Conservation (phyloP, 352 stramenopile genomes). For the Pythium monospermum region DNA sequence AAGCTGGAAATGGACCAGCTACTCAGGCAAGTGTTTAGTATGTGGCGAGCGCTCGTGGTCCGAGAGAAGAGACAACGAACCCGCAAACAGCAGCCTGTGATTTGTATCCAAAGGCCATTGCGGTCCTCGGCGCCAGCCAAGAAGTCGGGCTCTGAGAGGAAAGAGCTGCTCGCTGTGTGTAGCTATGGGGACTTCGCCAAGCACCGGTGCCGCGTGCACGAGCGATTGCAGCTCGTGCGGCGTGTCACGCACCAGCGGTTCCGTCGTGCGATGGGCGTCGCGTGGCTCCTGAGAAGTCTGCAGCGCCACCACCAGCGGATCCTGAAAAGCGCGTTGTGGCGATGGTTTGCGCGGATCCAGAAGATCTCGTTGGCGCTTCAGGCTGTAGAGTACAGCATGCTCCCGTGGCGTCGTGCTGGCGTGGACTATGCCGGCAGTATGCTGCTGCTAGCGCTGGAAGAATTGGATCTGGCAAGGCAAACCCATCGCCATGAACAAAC, state of each 20-base stretch:
- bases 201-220: slow-evolving; percentile 5
- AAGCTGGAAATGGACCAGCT: not conserved
- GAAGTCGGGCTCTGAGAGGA: too few relatives aligned
- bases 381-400: slow-evolving; percentile 19
- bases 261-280: slow-evolving; percentile 8
- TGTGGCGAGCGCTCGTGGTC: not conserved
- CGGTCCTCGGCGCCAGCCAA: not conserved
- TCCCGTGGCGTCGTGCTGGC: slow-evolving; percentile 17
- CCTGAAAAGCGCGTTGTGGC: slow-evolving; percentile 35
- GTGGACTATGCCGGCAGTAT: slow-evolving; percentile 21
- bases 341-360: slow-evolving; percentile 37
- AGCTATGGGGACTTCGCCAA: slow-evolving; percentile 3
- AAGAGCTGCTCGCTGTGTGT: not conserved
- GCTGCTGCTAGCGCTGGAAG: slow-evolving; percentile 26
- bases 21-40: not conserved
- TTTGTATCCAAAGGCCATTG: slow-evolving; percentile 2
- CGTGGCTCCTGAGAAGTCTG: slow-evolving; percentile 23
- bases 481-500: slow-evolving; percentile 4
- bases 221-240: slow-evolving; percentile 5
- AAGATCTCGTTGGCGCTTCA: slow-evolving; percentile 18
- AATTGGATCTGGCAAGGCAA: slow-evolving; percentile 25
- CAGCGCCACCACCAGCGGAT: slow-evolving; percentile 19
- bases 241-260: not conserved
- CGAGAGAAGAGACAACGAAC: not conserved
- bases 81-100: not conserved